A percentile compares a stretch with the other conserved stretches of the same genome.
Evolutionary conservation across 2,329 filamentous ascomycete species (phyloP).

Genomic region (Mycosphaerella arachidis): DNA sequence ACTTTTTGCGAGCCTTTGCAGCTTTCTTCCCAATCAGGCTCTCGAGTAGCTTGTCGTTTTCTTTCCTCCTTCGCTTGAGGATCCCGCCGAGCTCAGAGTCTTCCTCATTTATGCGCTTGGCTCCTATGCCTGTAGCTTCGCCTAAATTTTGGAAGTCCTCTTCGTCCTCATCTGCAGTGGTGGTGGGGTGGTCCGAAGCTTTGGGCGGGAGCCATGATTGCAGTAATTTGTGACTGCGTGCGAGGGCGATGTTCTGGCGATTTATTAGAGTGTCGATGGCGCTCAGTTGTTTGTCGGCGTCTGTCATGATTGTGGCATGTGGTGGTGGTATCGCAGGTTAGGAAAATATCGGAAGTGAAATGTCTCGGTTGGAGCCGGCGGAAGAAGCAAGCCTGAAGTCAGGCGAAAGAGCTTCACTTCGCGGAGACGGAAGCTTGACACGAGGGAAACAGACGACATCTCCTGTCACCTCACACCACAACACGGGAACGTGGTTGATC

Average conservation of each 20-base stretch:
- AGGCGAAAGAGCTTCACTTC: neutral
- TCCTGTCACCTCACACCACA: conserved; percentile 1
- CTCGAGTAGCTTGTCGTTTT: conserved; percentile 41
- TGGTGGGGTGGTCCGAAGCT: conserved; percentile 19
- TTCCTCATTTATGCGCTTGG: conserved; percentile 4
- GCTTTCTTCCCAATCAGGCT: conserved; percentile 42
- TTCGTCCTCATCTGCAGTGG: conserved; percentile 45
- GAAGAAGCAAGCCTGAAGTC: neutral
- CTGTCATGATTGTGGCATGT: neutral
- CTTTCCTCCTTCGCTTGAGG: conserved; percentile 34
- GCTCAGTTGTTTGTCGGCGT: neutral
- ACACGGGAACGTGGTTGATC: neutral
- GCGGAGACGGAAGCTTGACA: too few relatives aligned
- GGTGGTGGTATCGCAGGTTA: neutral
- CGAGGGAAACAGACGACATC: conserved; percentile 1
- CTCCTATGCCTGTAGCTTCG: conserved; percentile 16
- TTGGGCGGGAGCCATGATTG: conserved; percentile 51
- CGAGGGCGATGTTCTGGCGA: conserved; percentile 49
- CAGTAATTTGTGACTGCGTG: conserved; percentile 51
- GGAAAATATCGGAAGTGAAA: conserved; percentile 5
- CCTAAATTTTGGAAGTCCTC: conserved; percentile 44
- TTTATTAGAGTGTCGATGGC: conserved; percentile 51
- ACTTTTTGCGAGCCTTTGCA: conserved; percentile 29
- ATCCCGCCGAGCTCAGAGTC: conserved; percentile 29
- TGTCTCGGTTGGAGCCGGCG: neutral